Evolutionary conservation across 495 filamentous ascomycete species (phyloP).

Genomic region (Mycothermus thermophilus): DNA sequence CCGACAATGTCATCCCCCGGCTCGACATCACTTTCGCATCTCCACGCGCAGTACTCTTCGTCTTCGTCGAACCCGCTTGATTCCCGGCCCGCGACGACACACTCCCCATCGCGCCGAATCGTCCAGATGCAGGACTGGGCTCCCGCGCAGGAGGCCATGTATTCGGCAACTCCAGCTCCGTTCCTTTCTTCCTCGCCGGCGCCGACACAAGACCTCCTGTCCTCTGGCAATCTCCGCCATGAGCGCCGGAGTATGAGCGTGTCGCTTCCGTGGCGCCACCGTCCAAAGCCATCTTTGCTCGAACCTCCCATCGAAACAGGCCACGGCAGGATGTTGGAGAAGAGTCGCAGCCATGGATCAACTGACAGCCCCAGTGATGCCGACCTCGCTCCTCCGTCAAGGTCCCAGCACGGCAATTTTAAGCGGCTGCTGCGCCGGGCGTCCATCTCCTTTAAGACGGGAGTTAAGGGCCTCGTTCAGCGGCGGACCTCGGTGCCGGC

Average conservation of each 20-base stretch:
- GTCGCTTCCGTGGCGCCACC: slow-evolving; percentile 22
- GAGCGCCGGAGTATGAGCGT: slow-evolving; percentile 25
- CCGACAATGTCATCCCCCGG: too few relatives aligned
- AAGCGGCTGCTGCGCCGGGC: slow-evolving; percentile 36
- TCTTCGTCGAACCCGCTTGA: not conserved
- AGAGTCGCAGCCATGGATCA: slow-evolving; percentile 20
- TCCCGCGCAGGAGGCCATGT: slow-evolving; percentile 18
- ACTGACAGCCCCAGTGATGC: slow-evolving; percentile 7
- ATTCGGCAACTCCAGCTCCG: too few relatives aligned
- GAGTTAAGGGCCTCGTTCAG: slow-evolving; percentile 30
- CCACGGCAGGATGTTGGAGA: slow-evolving; percentile 17
- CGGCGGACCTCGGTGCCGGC: slow-evolving; percentile 34
- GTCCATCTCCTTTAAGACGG: slow-evolving; percentile 30
- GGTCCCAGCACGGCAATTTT: slow-evolving; percentile 16
- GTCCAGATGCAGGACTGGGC: slow-evolving; percentile 25
- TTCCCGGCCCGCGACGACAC: slow-evolving; percentile 1
- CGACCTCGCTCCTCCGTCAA: slow-evolving; percentile 7
- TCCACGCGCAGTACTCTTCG: slow-evolving; percentile 1
- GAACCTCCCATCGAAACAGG: slow-evolving; percentile 7
- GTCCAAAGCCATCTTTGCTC: slow-evolving; percentile 19
- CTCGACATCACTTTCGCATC: not conserved
- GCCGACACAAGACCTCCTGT: too few relatives aligned
- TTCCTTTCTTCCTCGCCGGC: slow-evolving; percentile 1
- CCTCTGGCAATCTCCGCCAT: too few relatives aligned
- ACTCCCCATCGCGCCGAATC: slow-evolving; percentile 12